Percentiles rank a stretch among this genome's conserved stretches.
phyloP scores from a whole-genome alignment of 2,329 filamentous ascomycete genomes.

The Stemphylium lycopersici region DNA sequence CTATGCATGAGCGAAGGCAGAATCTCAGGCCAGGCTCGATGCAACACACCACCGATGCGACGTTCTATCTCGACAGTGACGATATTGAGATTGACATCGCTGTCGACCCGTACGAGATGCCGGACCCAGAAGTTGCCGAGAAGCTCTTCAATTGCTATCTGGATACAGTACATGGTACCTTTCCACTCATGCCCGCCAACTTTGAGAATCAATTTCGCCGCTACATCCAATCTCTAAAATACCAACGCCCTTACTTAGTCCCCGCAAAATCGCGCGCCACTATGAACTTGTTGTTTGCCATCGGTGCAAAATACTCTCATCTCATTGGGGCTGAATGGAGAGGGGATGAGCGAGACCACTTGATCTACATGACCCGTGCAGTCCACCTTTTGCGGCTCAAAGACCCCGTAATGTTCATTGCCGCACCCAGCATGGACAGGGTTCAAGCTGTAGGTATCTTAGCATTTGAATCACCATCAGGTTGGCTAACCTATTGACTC shows the following conservation, averaged over 20 bases:
- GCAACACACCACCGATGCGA: slow-evolving; percentile 31
- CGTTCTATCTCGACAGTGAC: slow-evolving; percentile 47
- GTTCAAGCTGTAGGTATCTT: slow-evolving; percentile 46
- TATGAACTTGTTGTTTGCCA: slow-evolving; percentile 52
- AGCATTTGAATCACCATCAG: slow-evolving; percentile 21
- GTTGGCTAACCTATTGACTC: slow-evolving; percentile 1
- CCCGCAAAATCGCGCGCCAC: slow-evolving; percentile 43
- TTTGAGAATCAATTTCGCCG: slow-evolving; percentile 30
- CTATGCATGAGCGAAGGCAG: slow-evolving; percentile 27
- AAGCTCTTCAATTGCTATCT: slow-evolving; percentile 46
- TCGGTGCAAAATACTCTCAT: slow-evolving; percentile 49
- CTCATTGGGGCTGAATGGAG: slow-evolving; percentile 37
- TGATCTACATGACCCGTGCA: slow-evolving; percentile 47
- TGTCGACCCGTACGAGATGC: slow-evolving; percentile 40
- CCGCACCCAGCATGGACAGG: slow-evolving; percentile 44
- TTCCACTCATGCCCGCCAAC: slow-evolving; percentile 34
- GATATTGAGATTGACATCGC: slow-evolving; percentile 31
- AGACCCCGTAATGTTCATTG: slow-evolving; percentile 25
- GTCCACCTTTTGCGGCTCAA: slow-evolving; percentile 31
- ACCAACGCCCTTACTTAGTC: slow-evolving; percentile 14
- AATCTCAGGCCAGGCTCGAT: slow-evolving; percentile 12
- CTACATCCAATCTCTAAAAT: slow-evolving; percentile 14
- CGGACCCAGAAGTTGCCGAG: slow-evolving; percentile 38
- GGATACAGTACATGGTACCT: slow-evolving; percentile 43
- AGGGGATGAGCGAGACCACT: slow-evolving; percentile 43